A percentile compares a stretch with the other conserved stretches of the same genome.
phyloP scores from a whole-genome alignment of 2,329 filamentous ascomycete species.

The Sarocladium oryzae region DNA sequence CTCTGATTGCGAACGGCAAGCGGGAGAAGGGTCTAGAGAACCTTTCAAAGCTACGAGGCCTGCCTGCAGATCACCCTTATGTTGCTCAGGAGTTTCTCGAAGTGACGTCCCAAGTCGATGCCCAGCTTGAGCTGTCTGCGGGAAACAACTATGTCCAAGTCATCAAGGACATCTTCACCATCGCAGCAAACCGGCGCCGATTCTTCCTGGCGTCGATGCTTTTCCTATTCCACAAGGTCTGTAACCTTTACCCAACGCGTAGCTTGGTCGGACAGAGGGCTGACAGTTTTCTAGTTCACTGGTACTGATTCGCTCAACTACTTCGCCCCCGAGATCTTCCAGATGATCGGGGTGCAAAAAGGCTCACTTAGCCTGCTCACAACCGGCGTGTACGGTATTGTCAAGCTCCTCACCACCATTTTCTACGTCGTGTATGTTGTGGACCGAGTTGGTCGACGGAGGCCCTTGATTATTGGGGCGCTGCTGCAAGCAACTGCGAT shows the following conservation, averaged over 20 bases:
- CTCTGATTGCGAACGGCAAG: slow-evolving; percentile 28
- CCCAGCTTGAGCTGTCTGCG: slow-evolving; percentile 14
- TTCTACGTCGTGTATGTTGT: slow-evolving; percentile 24
- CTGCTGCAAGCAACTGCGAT: slow-evolving; percentile 18
- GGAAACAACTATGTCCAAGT: slow-evolving; percentile 12
- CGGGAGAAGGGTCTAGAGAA: slow-evolving; percentile 27
- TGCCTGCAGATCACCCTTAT: slow-evolving; percentile 14
- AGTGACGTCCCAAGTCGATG: slow-evolving; percentile 13
- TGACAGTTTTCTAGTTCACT: slow-evolving; percentile 25
- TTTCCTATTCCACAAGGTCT: slow-evolving; percentile 33
- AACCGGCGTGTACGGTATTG: slow-evolving; percentile 25
- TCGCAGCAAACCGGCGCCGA: slow-evolving; percentile 21
- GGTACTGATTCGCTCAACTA: slow-evolving; percentile 34
- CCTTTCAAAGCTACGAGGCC: slow-evolving; percentile 26
- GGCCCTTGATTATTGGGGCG: slow-evolving; percentile 20
- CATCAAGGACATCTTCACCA: slow-evolving; percentile 14
- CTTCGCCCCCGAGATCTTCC: slow-evolving; percentile 32
- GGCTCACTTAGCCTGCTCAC: slow-evolving; percentile 27
- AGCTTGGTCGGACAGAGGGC: too few relatives aligned
- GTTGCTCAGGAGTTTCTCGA: slow-evolving; percentile 14
- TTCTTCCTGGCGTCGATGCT: slow-evolving; percentile 26
- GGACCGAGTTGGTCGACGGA: slow-evolving; percentile 21
- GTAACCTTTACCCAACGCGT: too few relatives aligned
- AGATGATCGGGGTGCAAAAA: slow-evolving; percentile 28
- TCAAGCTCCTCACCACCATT: slow-evolving; percentile 18